Base-by-base conservation (phyloP, 129 eudicot genomes). In the Ambrosia artemisiifolia region DNA sequence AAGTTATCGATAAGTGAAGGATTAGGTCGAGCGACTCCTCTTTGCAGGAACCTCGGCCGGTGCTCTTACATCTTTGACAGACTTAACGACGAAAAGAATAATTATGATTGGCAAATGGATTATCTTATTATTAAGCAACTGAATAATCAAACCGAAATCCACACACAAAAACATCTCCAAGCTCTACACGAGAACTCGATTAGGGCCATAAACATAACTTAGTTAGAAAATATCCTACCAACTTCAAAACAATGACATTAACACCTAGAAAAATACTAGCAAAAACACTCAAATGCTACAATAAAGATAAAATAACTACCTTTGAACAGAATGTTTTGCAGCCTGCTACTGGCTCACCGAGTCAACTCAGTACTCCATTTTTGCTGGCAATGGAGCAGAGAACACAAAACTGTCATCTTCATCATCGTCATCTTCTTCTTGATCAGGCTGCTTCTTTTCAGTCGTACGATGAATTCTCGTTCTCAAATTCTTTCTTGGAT, bases 341-440 rank as follows among this genome's bases (percentile, higher is more conserved):
- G 66, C 46, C 79, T 69, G 71, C 74, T 65, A 82, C 77, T 64
- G 75, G 73, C 68, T 83, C 82, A 72, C 65, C 6, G 75, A 68
- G 47, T 84, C 90, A 55, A 82, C 81, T 76, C 90, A 80, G 19
- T 80, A 61, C 74, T 84, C 97, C 93, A 92, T 92, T 82, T 79
- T 88, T 50, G 76, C 74, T 54, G 92, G 92, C 79, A 80, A 64
- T 8, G 95, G 92, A 63, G 97, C 92, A 63, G 85, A 80, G 63
- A 88, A 88, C 11, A 75, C 78, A 36, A 84, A 85, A 30, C 71
- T 59, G 18, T 73, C 88, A 67, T 73, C 70, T 18, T 67, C 60
- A 5, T 61, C 76, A 0, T 77, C 76, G 2, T 77, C 53, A 0
- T 60, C 69, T 8, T 71, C 81, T 11, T 68, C 67, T 73, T 79